phyloP scores from a whole-genome alignment of 2,329 filamentous ascomycete species.

The Cladosporium sp. region DNA sequence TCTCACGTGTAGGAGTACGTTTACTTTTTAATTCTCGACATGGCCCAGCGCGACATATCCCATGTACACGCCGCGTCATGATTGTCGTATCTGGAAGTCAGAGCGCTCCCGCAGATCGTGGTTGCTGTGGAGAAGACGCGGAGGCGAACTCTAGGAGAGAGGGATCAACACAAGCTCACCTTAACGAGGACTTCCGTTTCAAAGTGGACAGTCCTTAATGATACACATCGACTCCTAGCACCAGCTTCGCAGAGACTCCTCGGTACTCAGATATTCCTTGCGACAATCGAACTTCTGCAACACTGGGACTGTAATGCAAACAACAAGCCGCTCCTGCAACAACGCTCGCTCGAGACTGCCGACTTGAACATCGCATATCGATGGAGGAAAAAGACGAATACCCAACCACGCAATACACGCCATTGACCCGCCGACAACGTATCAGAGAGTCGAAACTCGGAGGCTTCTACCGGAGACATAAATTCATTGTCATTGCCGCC shows the following conservation, averaged over 20 bases:
- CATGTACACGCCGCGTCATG: not conserved
- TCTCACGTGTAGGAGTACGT: not conserved
- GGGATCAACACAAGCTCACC: not conserved
- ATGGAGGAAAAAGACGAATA: slow-evolving; percentile 20
- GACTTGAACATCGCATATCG: not conserved
- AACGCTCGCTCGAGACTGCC: not conserved
- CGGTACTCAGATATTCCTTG: not conserved
- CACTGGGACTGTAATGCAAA: slow-evolving; percentile 6
- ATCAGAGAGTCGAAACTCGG: slow-evolving; percentile 20
- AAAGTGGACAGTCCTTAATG: not conserved
- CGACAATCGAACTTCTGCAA: not conserved
- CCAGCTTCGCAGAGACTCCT: no score
- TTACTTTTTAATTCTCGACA: no score
- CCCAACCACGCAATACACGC: not conserved
- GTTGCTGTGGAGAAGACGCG: slow-evolving; percentile 9
- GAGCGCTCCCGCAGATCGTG: not conserved
- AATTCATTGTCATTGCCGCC: slow-evolving; percentile 26
- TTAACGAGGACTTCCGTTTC: not conserved
- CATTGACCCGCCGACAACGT: not conserved
- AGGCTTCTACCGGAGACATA: slow-evolving; percentile 28
- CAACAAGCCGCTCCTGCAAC: slow-evolving; percentile 4
- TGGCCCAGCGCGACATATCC: no score
- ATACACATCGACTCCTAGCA: no score
- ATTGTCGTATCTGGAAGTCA: not conserved
- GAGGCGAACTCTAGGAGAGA: not conserved